Evolutionary conservation across 2,329 filamentous ascomycete species (phyloP).

Genomic region (Diaporthe eres): DNA sequence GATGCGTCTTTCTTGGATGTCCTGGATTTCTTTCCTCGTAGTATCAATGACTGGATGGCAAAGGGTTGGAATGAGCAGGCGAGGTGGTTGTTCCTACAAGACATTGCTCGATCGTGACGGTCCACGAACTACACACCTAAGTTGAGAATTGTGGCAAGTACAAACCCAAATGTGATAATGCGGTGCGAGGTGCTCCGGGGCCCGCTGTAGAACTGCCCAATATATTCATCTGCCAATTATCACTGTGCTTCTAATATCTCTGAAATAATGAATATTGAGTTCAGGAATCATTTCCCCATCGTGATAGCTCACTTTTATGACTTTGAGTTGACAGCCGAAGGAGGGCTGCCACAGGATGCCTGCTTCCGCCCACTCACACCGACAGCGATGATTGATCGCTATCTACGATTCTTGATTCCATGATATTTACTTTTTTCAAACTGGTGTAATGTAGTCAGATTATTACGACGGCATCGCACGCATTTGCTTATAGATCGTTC

Average conservation of each 20-base stretch:
- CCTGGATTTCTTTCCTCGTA: constrained; percentile 41
- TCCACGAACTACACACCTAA: background rate
- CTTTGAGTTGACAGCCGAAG: background rate
- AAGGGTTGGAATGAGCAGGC: constrained; percentile 41
- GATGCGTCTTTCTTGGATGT: constrained; percentile 40
- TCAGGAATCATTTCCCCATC: background rate
- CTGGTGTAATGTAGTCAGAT: background rate
- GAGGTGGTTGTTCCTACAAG: constrained; percentile 43
- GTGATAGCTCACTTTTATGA: background rate
- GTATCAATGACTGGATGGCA: constrained; percentile 41
- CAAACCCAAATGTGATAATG: background rate
- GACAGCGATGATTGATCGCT: background rate
- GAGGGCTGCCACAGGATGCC: background rate
- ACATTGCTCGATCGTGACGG: constrained; percentile 20
- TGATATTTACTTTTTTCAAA: background rate
- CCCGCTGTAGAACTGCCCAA: background rate
- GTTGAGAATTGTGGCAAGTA: background rate
- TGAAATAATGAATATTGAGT: background rate
- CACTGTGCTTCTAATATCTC: background rate
- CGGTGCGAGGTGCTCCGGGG: background rate
- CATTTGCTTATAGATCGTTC: background rate
- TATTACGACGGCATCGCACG: no score
- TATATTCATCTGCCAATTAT: background rate
- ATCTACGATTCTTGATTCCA: background rate
- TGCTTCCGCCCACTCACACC: background rate